Evolutionary conservation across 495 filamentous ascomycete genomes (phyloP), one percentile per base, ranked within the genome.

Genomic region (Podospora pseudopauciseta): DNA sequence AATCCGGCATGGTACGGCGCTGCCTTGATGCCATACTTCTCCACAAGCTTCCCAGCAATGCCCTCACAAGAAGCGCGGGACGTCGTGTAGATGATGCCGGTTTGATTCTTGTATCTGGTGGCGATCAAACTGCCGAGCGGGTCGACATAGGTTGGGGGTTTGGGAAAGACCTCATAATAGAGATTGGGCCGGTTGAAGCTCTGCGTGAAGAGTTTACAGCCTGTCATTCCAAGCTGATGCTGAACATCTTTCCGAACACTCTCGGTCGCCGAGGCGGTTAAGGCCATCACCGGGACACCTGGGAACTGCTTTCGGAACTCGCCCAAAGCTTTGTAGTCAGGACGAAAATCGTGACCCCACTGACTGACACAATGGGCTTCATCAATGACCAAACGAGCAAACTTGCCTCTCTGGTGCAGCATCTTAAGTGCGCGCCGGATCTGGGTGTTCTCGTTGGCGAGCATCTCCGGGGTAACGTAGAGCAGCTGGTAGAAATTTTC

Each of bases 361-460:
- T 98, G 92, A 77, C 94, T 97, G 26, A 99, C 94, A 76, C 95
- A 99, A 76, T 99, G 95, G 18, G 95, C 95, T 78, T 99, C 95
- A 70, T 99, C 95, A 60, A 99, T 95, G 39, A 98, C 96, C 63
- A 99, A 87, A 49, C 95, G 87, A 11, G 95, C 95, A 15, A 99
- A 86, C 67, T 86, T 90, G 6, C 82, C 78, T 30, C 86, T 86
- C 19, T 70, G 70, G 69, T 95, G 84, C 20, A 99, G 85, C 7
- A 79, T 77, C 53, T 84, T 75, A 27, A 99, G 79, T 7, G 81
- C 83, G 65, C 80, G 82, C 54, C 87, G 76, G 75, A 97, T 86
- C 4, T 73, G 71, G 59, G 83, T 74, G 74, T 86, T 97, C 11
- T 28, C 11, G 72, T 92, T 96, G 74, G 82, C 91, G 32, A 98